Percentiles rank a stretch among this genome's conserved stretches.
These are phyloP conservation scores for Ogataea trehalophila DNA, from an alignment of 805 yeast species.

Conservation along the genomic window DNA sequence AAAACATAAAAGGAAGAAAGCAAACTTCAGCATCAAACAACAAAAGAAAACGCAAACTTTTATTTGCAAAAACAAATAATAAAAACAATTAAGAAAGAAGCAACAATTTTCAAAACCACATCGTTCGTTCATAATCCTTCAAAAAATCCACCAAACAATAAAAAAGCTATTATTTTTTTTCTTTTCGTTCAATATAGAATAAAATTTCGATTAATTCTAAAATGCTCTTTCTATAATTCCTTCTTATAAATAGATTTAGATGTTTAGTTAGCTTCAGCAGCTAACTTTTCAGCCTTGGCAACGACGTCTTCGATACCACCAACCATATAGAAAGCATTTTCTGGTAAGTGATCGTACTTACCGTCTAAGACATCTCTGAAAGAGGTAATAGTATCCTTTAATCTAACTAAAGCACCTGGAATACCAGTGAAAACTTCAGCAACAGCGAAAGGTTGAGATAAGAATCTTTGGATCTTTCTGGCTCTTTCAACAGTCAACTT, in stretches of 20 bases:
- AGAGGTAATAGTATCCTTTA: conserved; percentile 89
- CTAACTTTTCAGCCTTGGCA: conserved; percentile 98
- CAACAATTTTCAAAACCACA: too few species aligned
- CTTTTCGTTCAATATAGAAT: background rate
- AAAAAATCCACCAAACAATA: background rate
- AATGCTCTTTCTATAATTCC: too few species aligned
- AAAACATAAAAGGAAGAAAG: background rate
- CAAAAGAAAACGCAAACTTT: background rate
- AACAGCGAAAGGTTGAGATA: conserved; percentile 99
- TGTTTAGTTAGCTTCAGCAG: conserved; percentile 76
- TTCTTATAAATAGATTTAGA: background rate
- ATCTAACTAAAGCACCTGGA: conserved; percentile 94
- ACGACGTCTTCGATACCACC: conserved; percentile 99
- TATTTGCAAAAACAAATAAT: too few species aligned
- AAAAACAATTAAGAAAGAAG: too few species aligned
- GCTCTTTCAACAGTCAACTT: conserved; percentile 99
- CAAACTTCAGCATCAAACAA: background rate
- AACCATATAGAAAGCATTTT: conserved; percentile 99
- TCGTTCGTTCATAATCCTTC: background rate
- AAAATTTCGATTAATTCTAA: too few species aligned
- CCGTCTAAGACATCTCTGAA: conserved; percentile 97
- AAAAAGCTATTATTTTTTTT: background rate
- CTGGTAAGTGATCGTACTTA: conserved; percentile 98
- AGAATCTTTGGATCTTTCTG: conserved; percentile 99
- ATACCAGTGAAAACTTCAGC: conserved; percentile 99